Conservation (phyloP, 805 yeast species). For the Yarrowia sp. region DNA sequence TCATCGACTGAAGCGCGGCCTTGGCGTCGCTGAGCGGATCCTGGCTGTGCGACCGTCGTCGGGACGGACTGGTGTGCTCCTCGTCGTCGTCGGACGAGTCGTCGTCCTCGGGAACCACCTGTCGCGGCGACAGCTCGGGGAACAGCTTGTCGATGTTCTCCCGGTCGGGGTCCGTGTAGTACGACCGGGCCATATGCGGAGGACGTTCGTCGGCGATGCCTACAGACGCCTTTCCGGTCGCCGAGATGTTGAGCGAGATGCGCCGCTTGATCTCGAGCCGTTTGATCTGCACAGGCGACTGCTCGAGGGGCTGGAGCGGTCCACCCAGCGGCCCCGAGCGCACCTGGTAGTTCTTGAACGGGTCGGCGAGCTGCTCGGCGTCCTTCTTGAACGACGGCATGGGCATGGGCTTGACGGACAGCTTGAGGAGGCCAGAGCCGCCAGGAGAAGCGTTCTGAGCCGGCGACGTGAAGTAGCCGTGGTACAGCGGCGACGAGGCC, state of each 20-base stretch:
- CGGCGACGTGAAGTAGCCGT: slow-evolving; percentile 31
- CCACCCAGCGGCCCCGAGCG: not conserved
- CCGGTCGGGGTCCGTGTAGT: slow-evolving; percentile 16
- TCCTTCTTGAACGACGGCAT: slow-evolving; percentile 11
- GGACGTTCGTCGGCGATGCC: slow-evolving; percentile 16
- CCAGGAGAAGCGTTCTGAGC: slow-evolving; percentile 15
- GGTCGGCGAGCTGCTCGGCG: not conserved
- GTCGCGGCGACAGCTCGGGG: slow-evolving; percentile 23
- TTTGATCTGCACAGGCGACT: slow-evolving; percentile 21
- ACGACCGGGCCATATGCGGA: not conserved
- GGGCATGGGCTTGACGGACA: slow-evolving; percentile 22
- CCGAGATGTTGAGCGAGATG: slow-evolving; percentile 14
- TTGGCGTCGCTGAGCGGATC: slow-evolving; percentile 23
- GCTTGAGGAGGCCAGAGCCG: not conserved
- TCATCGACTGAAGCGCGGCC: slow-evolving; percentile 18
- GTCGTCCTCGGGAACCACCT: slow-evolving; percentile 6
- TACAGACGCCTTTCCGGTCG: slow-evolving; percentile 12
- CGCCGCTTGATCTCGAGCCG: slow-evolving; percentile 17
- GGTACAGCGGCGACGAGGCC: slow-evolving; percentile 32
- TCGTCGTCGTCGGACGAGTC: not conserved
- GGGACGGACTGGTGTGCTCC: not conserved
- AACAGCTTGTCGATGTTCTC: slow-evolving; percentile 20
- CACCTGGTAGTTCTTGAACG: slow-evolving; percentile 3
- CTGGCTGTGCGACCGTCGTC: not conserved
- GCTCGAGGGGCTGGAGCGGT: slow-evolving; percentile 3